Base-by-base conservation (phyloP, 306 rosid species). In the Vigna angularis region DNA sequence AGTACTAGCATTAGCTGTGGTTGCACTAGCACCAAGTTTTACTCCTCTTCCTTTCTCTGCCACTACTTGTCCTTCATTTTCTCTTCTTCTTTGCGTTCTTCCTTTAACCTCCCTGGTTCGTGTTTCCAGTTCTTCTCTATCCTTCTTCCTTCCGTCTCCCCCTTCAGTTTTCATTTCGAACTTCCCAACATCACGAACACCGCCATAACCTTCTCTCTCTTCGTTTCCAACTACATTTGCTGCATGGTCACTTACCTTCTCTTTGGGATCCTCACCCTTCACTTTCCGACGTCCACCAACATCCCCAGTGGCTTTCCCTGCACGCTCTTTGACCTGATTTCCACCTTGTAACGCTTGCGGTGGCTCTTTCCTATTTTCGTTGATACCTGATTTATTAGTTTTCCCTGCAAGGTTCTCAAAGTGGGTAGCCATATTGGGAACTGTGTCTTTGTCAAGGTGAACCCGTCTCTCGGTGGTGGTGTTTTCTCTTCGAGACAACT, bases 341-440 rank as follows among this genome's bases (percentile, higher is more conserved):
- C 83, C 85, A 28, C 82, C 74, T 24, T 64, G 82, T 3, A 75
- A 79, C 4, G 50, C 76, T 11, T 79, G 89, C 0, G 83, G 86
- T 7, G 82, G 66, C 0, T 55, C 79, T 22, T 72, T 70, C 1
- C 11, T 79, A 9, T 20, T 24, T 24, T 24, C 69, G 9, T 26
- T 51, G 9, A 36, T 15, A 56, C 67, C 76, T 0, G 72, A 58
- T 0, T 78, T 83, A 24, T 81, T 80, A 1, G 10, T 82, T 1
- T 82, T 73, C 18, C 28, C 93, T 0, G 89, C 76, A 4, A 90
- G 71, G n/a, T 84, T 76, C 86, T 91, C 91, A 3, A 89, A 89
- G 47, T 85, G 94, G 32, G 82, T 76, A 6, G 94, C 20, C 68
- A 89, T 85, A 70, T 88, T 85, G 0, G 93, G 93, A 2, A 89